These are phyloP conservation scores for Phycomyces blakesleeanus DNA, from an alignment of 192 early-diverging fungal genomes.

Conservation along the genomic window DNA sequence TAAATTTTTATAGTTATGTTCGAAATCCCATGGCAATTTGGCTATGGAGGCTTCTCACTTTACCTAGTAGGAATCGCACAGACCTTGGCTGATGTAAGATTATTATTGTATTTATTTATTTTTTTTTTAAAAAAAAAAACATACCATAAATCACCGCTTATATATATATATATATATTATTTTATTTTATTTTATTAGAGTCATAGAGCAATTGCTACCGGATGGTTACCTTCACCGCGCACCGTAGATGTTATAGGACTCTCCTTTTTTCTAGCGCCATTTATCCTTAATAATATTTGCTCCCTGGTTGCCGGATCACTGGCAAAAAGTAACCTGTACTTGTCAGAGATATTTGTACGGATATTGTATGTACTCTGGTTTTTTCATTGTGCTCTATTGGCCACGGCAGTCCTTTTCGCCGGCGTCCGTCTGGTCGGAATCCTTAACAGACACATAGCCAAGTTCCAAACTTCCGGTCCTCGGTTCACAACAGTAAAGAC, in stretches of 20 bases:
- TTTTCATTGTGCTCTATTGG: constrained; percentile 12
- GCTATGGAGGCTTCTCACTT: constrained; percentile 20
- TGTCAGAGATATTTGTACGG: constrained; percentile 17
- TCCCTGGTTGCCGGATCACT: constrained; percentile 18
- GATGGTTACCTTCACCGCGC: constrained; percentile 21
- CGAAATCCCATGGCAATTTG: constrained; percentile 30
- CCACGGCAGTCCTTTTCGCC: constrained; percentile 16
- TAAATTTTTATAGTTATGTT: constrained; percentile 28
- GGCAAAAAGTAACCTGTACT: not conserved
- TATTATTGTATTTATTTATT: too few species aligned
- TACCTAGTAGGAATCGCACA: constrained; percentile 33
- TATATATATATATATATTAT: not conserved
- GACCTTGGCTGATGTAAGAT: constrained; percentile 30
- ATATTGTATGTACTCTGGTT: constrained; percentile 31
- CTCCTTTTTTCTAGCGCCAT: constrained; percentile 11
- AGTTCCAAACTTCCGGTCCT: constrained; percentile 13
- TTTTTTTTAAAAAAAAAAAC: too few species aligned
- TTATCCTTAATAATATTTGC: constrained; percentile 22
- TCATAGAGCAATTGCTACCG: constrained; percentile 17
- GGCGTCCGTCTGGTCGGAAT: constrained; percentile 17
- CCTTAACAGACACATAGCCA: constrained; percentile 14
- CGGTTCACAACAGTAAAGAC: constrained; percentile 18
- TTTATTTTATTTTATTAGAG: constrained; percentile 12
- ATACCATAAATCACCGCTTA: too few species aligned
- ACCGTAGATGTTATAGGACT: constrained; percentile 26